Conservation (phyloP, 257 asterid species). For the Echium plantagineum region DNA sequence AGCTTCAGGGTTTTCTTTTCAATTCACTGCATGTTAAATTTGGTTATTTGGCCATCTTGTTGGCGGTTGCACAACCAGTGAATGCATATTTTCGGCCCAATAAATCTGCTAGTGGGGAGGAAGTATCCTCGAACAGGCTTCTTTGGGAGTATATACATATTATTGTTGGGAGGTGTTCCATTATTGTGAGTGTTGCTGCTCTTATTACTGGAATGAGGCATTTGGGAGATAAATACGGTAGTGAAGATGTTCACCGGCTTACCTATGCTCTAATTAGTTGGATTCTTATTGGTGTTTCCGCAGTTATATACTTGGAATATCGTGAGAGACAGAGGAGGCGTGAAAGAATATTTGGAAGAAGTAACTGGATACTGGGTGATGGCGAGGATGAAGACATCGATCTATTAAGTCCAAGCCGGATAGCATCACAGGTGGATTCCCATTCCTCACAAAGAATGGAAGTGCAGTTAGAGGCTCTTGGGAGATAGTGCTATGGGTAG, state of each 20-base stretch:
- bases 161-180: constrained; percentile 62
- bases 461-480: constrained; percentile 79
- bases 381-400: constrained; percentile 60
- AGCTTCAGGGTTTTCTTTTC: constrained; percentile 66
- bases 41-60: constrained; percentile 69
- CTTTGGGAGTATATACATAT: constrained; percentile 73
- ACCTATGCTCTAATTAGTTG: constrained; percentile 78
- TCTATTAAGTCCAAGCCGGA: constrained; percentile 44
- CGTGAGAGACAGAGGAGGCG: constrained; percentile 42
- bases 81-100: constrained; percentile 85
- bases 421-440: constrained; percentile 33
- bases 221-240: constrained; percentile 78
- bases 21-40: constrained; percentile 67
- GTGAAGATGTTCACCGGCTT: constrained; percentile 60
- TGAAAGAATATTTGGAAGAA: constrained; percentile 38
- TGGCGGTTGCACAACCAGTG: constrained; percentile 67
- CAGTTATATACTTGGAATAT: constrained; percentile 58
- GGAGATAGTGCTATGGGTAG: constrained; percentile 30
- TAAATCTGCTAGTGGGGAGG: constrained; percentile 50
- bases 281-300: constrained; percentile 57
- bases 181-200: constrained; percentile 65
- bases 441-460: constrained; percentile 60
- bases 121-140: constrained; percentile 32
- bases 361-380: constrained; percentile 82
- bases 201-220: constrained; percentile 85